These are phyloP conservation scores for Stephanodiscus minutulus DNA, from an alignment of 108 stramenopile species.

Conservation along the genomic window DNA sequence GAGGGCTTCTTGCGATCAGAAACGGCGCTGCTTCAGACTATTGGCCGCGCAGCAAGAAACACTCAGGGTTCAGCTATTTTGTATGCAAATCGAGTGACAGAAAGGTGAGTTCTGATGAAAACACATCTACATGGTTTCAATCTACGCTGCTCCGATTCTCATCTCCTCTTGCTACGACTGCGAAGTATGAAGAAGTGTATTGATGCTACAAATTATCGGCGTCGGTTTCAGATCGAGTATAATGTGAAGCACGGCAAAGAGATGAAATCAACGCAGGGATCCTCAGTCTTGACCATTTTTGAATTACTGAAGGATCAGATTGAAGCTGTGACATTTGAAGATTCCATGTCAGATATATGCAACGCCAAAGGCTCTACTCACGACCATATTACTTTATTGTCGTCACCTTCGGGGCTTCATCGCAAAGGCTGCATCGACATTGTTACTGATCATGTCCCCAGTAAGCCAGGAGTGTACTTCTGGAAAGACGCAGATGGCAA, in stretches of 20 bases:
- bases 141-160: too few relatives aligned
- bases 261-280: constrained; percentile 57
- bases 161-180: neutral
- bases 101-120: too few relatives aligned
- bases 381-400: neutral
- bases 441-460: constrained; percentile 59
- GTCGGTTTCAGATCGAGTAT: constrained; percentile 55
- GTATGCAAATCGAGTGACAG: constrained; percentile 69
- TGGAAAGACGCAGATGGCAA: constrained; percentile 59
- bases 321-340: constrained; percentile 24
- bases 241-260: constrained; percentile 38
- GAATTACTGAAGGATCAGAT: constrained; percentile 67
- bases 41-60: constrained; percentile 81
- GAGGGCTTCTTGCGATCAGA: constrained; percentile 81
- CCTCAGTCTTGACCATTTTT: constrained; percentile 60
- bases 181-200: constrained; percentile 68
- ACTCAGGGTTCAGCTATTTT: constrained; percentile 65
- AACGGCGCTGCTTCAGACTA: constrained; percentile 72
- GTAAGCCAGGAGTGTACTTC: constrained; percentile 70
- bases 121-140: too few relatives aligned
- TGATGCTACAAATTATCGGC: constrained; percentile 56
- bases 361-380: neutral
- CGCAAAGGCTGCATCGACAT: constrained; percentile 5
- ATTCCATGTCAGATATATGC: neutral
- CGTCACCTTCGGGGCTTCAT: neutral